Percentiles rank a stretch among this genome's conserved stretches.
Conservation (phyloP, 352 stramenopile genomes). For the Pythium chondricola region DNA sequence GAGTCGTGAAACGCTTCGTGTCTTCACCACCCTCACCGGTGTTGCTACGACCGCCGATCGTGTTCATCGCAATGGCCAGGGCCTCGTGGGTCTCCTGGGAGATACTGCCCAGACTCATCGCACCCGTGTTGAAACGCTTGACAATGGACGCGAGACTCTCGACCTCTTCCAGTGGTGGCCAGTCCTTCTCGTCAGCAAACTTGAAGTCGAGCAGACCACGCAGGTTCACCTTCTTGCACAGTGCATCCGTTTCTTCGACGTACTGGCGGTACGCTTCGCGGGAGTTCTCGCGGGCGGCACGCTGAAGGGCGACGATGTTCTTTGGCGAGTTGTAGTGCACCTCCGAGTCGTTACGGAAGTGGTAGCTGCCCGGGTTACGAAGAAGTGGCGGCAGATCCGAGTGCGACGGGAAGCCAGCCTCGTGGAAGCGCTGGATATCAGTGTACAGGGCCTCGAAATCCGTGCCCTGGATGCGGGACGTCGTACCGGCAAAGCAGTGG, state of each 20-base stretch:
- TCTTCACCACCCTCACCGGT: slow-evolving; percentile 96
- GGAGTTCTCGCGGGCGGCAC: slow-evolving; percentile 89
- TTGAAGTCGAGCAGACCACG: slow-evolving; percentile 94
- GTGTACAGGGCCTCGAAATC: slow-evolving; percentile 94
- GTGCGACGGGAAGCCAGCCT: slow-evolving; percentile 82
- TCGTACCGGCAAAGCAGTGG: slow-evolving; percentile 82
- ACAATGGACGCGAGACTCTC: slow-evolving; percentile 92
- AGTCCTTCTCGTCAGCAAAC: slow-evolving; percentile 83
- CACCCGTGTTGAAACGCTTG: slow-evolving; percentile 95
- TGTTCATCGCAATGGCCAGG: slow-evolving; percentile 94
- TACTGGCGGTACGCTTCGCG: slow-evolving; percentile 92
- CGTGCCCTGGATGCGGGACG: slow-evolving; percentile 88
- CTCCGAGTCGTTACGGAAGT: slow-evolving; percentile 93
- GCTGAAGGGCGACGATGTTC: slow-evolving; percentile 94
- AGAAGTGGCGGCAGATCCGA: slow-evolving; percentile 79
- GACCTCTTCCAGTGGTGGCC: slow-evolving; percentile 90
- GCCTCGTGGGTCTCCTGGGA: slow-evolving; percentile 95
- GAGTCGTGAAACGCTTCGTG: slow-evolving; percentile 56
- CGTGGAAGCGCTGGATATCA: slow-evolving; percentile 91
- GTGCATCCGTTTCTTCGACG: slow-evolving; percentile 85
- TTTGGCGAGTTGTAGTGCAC: slow-evolving; percentile 95
- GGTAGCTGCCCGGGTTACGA: slow-evolving; percentile 94
- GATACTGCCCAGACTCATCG: slow-evolving; percentile 95
- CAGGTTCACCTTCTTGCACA: slow-evolving; percentile 87
- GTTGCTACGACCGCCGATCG: slow-evolving; percentile 91